Base-by-base conservation (phyloP, 2,329 filamentous ascomycete species). In the Colletotrichum tropicicola region DNA sequence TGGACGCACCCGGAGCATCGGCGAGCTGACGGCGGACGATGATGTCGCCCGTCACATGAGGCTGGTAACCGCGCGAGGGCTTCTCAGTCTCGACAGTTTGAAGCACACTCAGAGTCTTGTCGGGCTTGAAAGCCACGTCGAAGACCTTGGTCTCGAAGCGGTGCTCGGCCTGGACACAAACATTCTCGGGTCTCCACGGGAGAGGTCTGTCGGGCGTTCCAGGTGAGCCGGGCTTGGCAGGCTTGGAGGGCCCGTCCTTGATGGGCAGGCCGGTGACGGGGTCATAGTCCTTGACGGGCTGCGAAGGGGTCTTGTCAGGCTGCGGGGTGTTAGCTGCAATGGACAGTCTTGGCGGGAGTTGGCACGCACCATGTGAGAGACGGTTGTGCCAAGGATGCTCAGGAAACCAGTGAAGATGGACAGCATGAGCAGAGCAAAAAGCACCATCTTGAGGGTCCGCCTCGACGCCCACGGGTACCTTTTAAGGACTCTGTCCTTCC, bases 21-120 rank as follows among this genome's bases (percentile, higher is more conserved):
- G 75, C 71, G 21, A 12, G 70, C 39, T 69, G 73, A 45, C 71
- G 78, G 68, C 82, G 79, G 43, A 87, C 57, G 43, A 84, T 68
- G 17, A 87, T 72, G 23, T 82, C 75, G 49, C 85, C 85, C 12
- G 69, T 77, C 48, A 87, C 72, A 6, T 73, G 73, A 32, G 84
- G 78, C 6, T 68, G 64, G 43, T 69, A 71, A 23, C 72, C 71
- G 6, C 49, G 67, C 51, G 51, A 59, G n/a, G 28, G 64, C n/a
- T 68, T 39, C 10, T 68, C 44, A 2, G 71, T 68, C 17, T 71
- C 66, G 9, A 74, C 60, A n/a, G 72, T 74, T 67, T 87, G 79
- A 12, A 75, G 56, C 52, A 87, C 73, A 3, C 69, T 71, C 15
- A 87, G 68, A 44, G 73, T 74, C n/a, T 72, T 77, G 13, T 72